Base-by-base conservation (phyloP, 257 asterid species). In the Lycium ferocissimum region DNA sequence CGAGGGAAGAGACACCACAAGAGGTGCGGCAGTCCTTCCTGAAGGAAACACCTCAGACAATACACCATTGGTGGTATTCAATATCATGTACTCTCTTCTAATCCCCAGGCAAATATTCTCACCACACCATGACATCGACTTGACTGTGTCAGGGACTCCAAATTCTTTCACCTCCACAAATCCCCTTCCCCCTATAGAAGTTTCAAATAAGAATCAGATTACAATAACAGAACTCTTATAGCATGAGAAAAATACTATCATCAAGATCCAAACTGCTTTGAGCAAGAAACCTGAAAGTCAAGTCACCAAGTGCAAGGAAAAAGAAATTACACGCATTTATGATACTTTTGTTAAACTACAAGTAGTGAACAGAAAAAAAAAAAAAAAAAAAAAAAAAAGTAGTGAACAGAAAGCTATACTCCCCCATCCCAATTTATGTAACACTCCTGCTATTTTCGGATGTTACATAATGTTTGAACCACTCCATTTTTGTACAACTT, bases 71-170 rank as follows among this genome's bases (percentile, higher is more conserved):
- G 95, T 88, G 49, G 98, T 89, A 88, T 95, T 97, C 89, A 97
- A 86, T 82, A 97, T 92, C 83, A 92, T 87, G 90, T 97, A 97
- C 89, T 95, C 99, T 89, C 95, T 95, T 87, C 88, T 89, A 72
- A 93, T 88, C 82, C 98, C 99, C 91, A 97, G 80, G 87, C 99
- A 97, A 83, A 97, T 91, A 87, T 95, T 97, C 88, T 97, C 99
- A 80, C 99, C 99, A 89, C 98, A 95, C 99, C 99, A 97, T 63
- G 98, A 92, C 93, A 97, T 91, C 35, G 99, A 95, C 90, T 95
- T 97, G 79, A 97, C 98, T 12, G 91, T 80, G 86, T 97, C 99
- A 33, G 99, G 97, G 87, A 95, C 96, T 66, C 98, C 92, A 91
- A 89, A 92, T 86, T 97, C 99, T 86, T 93, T 97, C 84, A 97